Conservation (phyloP, 345 rosid genomes). For the Eucalyptus pauciflora region DNA sequence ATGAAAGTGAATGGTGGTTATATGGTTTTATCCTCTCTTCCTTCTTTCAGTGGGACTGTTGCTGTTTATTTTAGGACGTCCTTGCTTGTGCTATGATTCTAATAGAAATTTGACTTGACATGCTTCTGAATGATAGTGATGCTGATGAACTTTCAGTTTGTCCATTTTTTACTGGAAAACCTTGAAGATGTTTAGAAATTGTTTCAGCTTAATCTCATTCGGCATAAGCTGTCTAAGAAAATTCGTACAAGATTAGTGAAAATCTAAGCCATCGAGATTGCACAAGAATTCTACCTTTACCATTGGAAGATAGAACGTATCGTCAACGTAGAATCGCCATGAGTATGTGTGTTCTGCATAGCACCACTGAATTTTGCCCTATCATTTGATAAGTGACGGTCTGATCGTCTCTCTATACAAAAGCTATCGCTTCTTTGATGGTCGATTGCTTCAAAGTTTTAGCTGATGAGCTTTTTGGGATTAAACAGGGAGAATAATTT, state of each 20-base stretch:
- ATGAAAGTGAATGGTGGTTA: not conserved
- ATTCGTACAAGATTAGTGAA: not conserved
- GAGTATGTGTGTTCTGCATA: not conserved
- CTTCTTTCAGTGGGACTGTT: not conserved
- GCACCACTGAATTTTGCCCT: not conserved
- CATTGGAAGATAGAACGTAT: not conserved
- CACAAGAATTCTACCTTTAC: not conserved
- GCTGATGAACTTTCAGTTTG: not conserved
- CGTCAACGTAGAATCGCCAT: not conserved
- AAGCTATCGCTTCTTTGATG: not conserved
- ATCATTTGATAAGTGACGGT: not conserved
- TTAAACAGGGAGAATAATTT: not conserved
- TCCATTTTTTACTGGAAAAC: not conserved
- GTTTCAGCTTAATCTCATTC: not conserved
- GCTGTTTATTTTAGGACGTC: not conserved
- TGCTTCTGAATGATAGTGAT: not conserved
- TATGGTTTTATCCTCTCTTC: not conserved
- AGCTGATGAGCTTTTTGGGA: not conserved
- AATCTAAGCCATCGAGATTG: not conserved
- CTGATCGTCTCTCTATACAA: not conserved
- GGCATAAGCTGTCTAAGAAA: not conserved
- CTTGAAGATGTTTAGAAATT: not conserved
- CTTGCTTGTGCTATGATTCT: not conserved
- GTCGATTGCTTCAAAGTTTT: not conserved
- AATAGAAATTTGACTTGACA: not conserved